Base-by-base conservation (phyloP, 73 alveolate species). In the Stentor coeruleus region DNA sequence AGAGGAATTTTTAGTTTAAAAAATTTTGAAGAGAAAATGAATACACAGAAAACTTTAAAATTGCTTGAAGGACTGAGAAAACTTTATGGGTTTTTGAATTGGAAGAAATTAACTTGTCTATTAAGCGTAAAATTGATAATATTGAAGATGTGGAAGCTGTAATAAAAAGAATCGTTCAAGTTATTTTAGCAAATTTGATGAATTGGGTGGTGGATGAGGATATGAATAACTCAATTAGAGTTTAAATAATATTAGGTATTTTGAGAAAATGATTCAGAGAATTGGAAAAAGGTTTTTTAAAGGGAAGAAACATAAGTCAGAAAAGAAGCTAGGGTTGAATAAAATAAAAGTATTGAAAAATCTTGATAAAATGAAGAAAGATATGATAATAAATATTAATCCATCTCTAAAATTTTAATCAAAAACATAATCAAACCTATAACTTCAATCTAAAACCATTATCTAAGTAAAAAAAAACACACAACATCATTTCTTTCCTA, bases 111-210 rank as follows among this genome's bases (percentile, higher is more conserved):
- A 75, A 75, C 6, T 38, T 75, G 39, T 75, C 83, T 6, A 37
- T 75, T 20, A n/a, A 40, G 81, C 83, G 39, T 37, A 75, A 75
- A 75, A 26, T 75, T 35, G 83, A 75, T 75, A 75, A 75, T 75
- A 75, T 75, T 75, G 83, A 75, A 2, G 30, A 1, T 14, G 39
- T 66, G 33, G 83, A 75, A 75, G 28, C 28, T 26, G 72, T 66
- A 20, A 75, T 75, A 36, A 37, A 20, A 15, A 31, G 2, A 39
- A 75, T 1, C 38, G 11, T 36, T 20, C 33, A 14, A 3, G 14
- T 1, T 28, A 20, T 39, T 14, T n/a, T 14, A 75, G 83, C 33
- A 28, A 38, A 39, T 75, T 39, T 38, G 11, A 20, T 35, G 38
- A 75, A 14, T 66, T 75, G 15, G 80, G 39, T 75, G 59, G 39